Evolutionary conservation across 257 asterid genomes (phyloP).

Genomic region (Penstemon eatonii): DNA sequence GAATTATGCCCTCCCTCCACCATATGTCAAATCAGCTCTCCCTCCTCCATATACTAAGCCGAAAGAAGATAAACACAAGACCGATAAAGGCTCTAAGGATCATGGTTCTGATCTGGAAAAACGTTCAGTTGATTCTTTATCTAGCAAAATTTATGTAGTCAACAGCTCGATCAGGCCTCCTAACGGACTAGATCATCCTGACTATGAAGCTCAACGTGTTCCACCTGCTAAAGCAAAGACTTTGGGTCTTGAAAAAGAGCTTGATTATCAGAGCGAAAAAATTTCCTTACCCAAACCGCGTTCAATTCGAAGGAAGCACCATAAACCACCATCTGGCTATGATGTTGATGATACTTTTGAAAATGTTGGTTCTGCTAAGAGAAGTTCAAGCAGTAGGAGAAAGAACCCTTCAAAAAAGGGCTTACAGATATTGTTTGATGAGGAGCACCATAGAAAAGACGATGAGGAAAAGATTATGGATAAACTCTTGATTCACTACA

Average conservation of each 20-base stretch:
- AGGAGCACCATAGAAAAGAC: slow-evolving; percentile 47
- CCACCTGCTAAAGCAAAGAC: slow-evolving; percentile 30
- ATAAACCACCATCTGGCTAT: slow-evolving; percentile 47
- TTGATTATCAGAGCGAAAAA: slow-evolving; percentile 40
- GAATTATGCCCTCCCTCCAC: slow-evolving; percentile 61
- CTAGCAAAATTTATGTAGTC: slow-evolving; percentile 21
- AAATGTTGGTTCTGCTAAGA: slow-evolving; percentile 43
- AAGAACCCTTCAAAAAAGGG: slow-evolving; percentile 73
- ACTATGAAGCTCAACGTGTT: slow-evolving; percentile 27
- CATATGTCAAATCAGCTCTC: slow-evolving; percentile 54
- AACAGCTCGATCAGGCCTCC: slow-evolving; percentile 25
- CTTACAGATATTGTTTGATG: slow-evolving; percentile 54
- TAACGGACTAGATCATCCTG: slow-evolving; percentile 24
- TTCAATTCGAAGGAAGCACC: slow-evolving; percentile 68
- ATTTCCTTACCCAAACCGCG: slow-evolving; percentile 66
- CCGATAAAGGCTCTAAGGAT: slow-evolving; percentile 33
- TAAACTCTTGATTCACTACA: slow-evolving; percentile 76
- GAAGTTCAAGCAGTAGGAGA: slow-evolving; percentile 69
- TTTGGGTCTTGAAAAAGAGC: slow-evolving; percentile 35
- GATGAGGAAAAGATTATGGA: slow-evolving; percentile 85
- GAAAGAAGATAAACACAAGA: slow-evolving; percentile 33
- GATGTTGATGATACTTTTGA: slow-evolving; percentile 40
- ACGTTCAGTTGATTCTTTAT: slow-evolving; percentile 19
- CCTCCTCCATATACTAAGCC: slow-evolving; percentile 67
- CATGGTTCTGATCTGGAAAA: slow-evolving; percentile 27